A percentile compares a stretch with the other conserved stretches of the same genome.
Conservation (phyloP, 495 filamentous ascomycete species). For the Oidiodendron maius region DNA sequence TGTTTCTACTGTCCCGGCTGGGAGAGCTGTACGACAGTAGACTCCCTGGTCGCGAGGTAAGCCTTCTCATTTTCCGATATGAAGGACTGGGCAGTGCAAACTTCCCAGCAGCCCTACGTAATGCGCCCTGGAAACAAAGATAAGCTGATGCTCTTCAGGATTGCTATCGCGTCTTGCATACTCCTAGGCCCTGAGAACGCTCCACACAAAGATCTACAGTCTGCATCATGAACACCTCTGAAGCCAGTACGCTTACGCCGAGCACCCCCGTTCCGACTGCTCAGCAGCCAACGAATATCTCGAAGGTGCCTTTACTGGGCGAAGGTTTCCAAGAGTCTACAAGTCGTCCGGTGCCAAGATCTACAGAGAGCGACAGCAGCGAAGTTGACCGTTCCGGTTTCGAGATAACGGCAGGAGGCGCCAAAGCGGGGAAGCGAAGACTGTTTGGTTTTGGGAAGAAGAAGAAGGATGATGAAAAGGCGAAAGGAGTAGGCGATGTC, state of each 20-base stretch:
- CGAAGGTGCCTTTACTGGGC: slow-evolving; percentile 20
- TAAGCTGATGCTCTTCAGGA: slow-evolving; percentile 15
- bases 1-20: no score
- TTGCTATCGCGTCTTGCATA: slow-evolving; percentile 1
- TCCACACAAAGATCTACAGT: not conserved
- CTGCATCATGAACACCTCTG: slow-evolving; percentile 19
- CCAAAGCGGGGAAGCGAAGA: slow-evolving; percentile 42
- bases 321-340: slow-evolving; percentile 27
- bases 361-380: slow-evolving; percentile 18
- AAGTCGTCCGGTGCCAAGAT: slow-evolving; percentile 13
- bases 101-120: no score
- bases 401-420: slow-evolving; percentile 9
- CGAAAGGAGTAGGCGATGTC: slow-evolving; percentile 25
- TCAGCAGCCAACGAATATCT: slow-evolving; percentile 6
- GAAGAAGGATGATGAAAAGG: slow-evolving; percentile 53
- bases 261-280: slow-evolving; percentile 14
- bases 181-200: not conserved
- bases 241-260: slow-evolving; percentile 16
- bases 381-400: slow-evolving; percentile 11
- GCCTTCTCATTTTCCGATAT: no score
- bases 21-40: no score
- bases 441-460: slow-evolving; percentile 65
- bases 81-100: no score
- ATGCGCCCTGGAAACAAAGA: no score
- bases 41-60: no score